Evolutionary conservation across 306 rosid genomes (phyloP), one percentile per base, ranked within the genome.

Genomic region (Quercus engelmannii): DNA sequence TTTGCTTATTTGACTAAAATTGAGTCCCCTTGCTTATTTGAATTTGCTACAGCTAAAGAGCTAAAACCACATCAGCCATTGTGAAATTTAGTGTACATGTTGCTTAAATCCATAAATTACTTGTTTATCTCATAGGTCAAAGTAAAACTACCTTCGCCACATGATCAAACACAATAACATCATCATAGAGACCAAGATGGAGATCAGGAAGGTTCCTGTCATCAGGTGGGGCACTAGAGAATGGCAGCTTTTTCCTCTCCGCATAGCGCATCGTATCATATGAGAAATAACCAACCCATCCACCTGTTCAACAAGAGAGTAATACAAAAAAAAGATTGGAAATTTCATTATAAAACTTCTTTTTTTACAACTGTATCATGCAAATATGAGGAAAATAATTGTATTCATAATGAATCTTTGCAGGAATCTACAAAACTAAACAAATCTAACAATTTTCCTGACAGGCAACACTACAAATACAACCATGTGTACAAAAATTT

Each of bases 201-300:
- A 92, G 65, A 90, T 92, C 99, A 62, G 99, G 99, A 83, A 95
- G 98, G 84, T 82, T 81, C 84, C 98, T 89, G 79, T 95, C 98
- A 84, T 95, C 99, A 18, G 81, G 69, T 3, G 98, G 97, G 65
- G 99, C 98, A 83, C 83, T 81, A 21, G 84, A 79, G 88, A 95
- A 95, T n/a, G 99, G 94, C 71, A 95, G 84, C 82, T 90, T 95
- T 86, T 93, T 95, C 91, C 84, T 91, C 85, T 95, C 98, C n/a
- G 84, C 96, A 74, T 89, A 95, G 73, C 99, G 99, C 86, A 95
- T 91, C 14, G 99, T 93, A 78, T 95, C 99, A 79, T 95, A 95
- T 14, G 99, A 95, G 87, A 95, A 92, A 81, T 87, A 95, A 81
- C 99, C 99, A 26, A 95, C 97, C 97, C 98, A 92, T 54, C 99